Conservation (phyloP, 208 protist species). For the Strigomonas galati region DNA sequence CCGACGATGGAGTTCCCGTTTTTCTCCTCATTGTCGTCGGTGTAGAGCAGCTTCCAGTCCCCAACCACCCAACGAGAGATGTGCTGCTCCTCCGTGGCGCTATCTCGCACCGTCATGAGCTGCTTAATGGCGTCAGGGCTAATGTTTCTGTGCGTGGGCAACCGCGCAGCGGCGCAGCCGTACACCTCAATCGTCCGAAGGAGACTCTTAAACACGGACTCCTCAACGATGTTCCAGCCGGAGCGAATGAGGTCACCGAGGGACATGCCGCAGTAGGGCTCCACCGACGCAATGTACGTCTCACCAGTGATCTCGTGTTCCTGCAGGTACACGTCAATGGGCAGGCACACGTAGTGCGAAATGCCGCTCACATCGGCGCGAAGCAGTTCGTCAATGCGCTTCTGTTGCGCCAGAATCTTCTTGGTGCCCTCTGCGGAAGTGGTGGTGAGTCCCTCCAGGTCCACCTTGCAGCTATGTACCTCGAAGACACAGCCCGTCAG, state of each 20-base stretch:
- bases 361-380: constrained; percentile 21
- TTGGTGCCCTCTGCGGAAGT: not conserved
- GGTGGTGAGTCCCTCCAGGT: not conserved
- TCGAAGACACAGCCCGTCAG: constrained; percentile 67
- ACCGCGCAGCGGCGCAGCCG: constrained; percentile 29
- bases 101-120: constrained; percentile 59
- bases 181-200: constrained; percentile 63
- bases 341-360: constrained; percentile 40
- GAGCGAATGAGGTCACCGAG: constrained; percentile 80
- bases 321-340: constrained; percentile 68
- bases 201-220: constrained; percentile 63
- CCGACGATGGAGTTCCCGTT: constrained; percentile 30
- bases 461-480: constrained; percentile 38
- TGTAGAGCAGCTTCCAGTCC: constrained; percentile 66
- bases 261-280: constrained; percentile 66
- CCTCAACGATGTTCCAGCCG: constrained; percentile 70
- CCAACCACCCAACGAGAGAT: constrained; percentile 75
- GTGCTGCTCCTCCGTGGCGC: constrained; percentile 49
- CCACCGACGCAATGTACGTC: constrained; percentile 60
- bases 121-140: constrained; percentile 63
- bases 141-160: constrained; percentile 76
- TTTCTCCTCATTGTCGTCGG: constrained; percentile 19
- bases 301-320: constrained; percentile 41
- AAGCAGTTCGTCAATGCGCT: constrained; percentile 49
- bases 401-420: constrained; percentile 25